Evolutionary conservation across 495 filamentous ascomycete genomes (phyloP).

Genomic region (Penicillium subrubescens): DNA sequence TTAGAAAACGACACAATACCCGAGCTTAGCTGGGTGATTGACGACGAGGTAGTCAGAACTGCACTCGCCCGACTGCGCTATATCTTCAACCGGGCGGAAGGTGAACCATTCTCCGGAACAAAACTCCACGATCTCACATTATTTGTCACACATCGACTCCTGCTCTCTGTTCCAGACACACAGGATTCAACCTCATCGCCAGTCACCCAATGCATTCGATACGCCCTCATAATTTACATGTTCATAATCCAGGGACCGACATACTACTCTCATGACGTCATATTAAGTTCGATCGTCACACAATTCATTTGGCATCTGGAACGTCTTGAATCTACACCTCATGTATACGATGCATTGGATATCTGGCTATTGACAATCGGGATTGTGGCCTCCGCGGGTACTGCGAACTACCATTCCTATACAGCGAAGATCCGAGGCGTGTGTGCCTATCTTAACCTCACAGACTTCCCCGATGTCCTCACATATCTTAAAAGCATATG

Average conservation of each 20-base stretch:
- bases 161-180: conserved; percentile 29
- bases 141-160: conserved; percentile 50
- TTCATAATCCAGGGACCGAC: conserved; percentile 52
- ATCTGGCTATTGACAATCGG: conserved; percentile 46
- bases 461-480: conserved; percentile 27
- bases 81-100: conserved; percentile 34
- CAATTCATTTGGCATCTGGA: conserved; percentile 33
- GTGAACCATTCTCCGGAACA: conserved; percentile 33
- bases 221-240: conserved; percentile 50
- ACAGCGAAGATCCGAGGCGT: conserved; percentile 14
- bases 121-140: conserved; percentile 53
- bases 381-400: conserved; percentile 38
- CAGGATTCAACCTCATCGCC: conserved; percentile 18
- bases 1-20: conserved; percentile 5
- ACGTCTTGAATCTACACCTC: conserved; percentile 14
- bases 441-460: conserved; percentile 22
- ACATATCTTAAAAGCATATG: conserved; percentile 32
- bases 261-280: conserved; percentile 50
- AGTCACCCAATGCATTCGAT: conserved; percentile 47
- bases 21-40: conserved; percentile 21
- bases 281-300: conserved; percentile 36
- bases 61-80: conserved; percentile 44
- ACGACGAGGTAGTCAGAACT: conserved; percentile 38
- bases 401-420: conserved; percentile 36
- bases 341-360: conserved; percentile 23